phyloP scores from a whole-genome alignment of 129 eudicot species.

The Ambrosia trifida region DNA sequence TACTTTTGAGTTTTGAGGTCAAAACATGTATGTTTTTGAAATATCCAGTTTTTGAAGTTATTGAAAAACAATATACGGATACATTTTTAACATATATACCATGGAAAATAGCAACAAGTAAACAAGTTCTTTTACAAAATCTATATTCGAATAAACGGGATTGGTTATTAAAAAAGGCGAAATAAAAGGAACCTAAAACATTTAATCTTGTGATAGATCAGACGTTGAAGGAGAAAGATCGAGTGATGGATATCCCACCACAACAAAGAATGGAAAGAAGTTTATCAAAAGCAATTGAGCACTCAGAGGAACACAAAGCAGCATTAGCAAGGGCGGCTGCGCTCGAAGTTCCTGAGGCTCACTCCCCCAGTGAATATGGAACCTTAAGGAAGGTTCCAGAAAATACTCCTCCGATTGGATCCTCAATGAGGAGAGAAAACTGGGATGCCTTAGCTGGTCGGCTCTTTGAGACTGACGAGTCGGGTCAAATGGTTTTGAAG shows the following conservation, averaged over 20 bases:
- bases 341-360: slow-evolving; percentile 68
- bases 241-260: slow-evolving; percentile 60
- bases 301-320: slow-evolving; percentile 63
- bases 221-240: slow-evolving; percentile 72
- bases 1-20: no score
- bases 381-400: slow-evolving; percentile 57
- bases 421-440: slow-evolving; percentile 41
- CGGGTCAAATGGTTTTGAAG: slow-evolving; percentile 54
- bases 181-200: not conserved
- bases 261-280: slow-evolving; percentile 83
- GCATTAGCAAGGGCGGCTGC: slow-evolving; percentile 77
- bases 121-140: no score
- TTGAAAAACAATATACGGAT: no score
- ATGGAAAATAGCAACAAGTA: no score
- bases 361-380: slow-evolving; percentile 72
- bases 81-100: no score
- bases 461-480: slow-evolving; percentile 49
- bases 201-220: slow-evolving; percentile 35
- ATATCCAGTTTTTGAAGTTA: no score
- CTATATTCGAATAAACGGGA: not conserved
- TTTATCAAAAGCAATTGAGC: slow-evolving; percentile 67
- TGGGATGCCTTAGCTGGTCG: slow-evolving; percentile 52
- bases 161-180: no score
- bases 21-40: no score
- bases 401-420: slow-evolving; percentile 25